phyloP scores from a whole-genome alignment of 228 moss, liverwort and hornwort species.

The Sphagnum fallax region DNA sequence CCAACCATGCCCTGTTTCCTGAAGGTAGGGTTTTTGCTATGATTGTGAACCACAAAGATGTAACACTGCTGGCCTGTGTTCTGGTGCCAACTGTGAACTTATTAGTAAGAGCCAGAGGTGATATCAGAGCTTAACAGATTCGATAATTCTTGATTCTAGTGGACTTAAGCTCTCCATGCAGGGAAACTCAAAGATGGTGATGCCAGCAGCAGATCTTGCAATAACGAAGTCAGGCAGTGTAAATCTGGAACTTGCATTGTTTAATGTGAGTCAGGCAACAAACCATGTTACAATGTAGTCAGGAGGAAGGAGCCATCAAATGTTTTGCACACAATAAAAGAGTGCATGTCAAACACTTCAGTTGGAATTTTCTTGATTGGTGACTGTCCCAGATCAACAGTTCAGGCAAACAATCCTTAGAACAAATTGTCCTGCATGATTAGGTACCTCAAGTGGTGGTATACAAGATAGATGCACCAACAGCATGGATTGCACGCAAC shows the following conservation, averaged over 20 bases:
- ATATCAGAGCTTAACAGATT: too few relatives aligned
- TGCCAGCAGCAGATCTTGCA: constrained; percentile 73
- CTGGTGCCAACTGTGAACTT: too few relatives aligned
- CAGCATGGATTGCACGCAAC: constrained; percentile 70
- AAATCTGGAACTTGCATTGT: constrained; percentile 72
- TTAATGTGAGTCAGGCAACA: constrained; percentile 39
- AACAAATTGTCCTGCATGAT: too few relatives aligned
- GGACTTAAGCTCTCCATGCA: constrained; percentile 9
- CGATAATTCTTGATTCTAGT: too few relatives aligned
- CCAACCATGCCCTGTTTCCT: neutral
- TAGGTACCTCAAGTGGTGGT: constrained; percentile 86
- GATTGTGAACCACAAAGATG: too few relatives aligned
- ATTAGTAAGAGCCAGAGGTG: too few relatives aligned
- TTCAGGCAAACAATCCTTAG: too few relatives aligned
- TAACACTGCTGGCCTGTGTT: too few relatives aligned
- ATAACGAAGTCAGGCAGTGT: constrained; percentile 85
- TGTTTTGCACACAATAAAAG: neutral
- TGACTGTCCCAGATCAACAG: too few relatives aligned
- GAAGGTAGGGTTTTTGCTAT: too few relatives aligned
- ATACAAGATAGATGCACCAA: constrained; percentile 69
- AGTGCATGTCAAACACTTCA: too few relatives aligned
- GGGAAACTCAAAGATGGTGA: constrained; percentile 53
- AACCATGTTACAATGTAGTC: neutral
- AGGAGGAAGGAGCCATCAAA: neutral
- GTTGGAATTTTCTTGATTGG: too few relatives aligned